Percentiles rank a stretch among this genome's conserved stretches.
phyloP scores from a whole-genome alignment of 805 yeast species.

The Dipodascopsis uninucleata region DNA sequence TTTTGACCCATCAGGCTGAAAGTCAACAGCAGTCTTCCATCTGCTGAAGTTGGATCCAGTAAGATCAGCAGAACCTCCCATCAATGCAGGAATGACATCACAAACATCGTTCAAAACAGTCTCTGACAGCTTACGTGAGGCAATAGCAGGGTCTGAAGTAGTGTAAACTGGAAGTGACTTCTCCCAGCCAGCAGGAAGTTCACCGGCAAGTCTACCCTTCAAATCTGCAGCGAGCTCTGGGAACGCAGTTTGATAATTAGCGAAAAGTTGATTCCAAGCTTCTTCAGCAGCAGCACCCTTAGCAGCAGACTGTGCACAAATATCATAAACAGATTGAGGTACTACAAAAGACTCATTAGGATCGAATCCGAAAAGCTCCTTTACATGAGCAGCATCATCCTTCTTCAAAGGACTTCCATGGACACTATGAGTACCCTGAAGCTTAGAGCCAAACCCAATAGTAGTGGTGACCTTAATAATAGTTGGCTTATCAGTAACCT shows the following conservation, averaged over 20 bases:
- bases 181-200: slow-evolving; percentile 83
- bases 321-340: slow-evolving; percentile 76
- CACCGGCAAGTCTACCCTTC: slow-evolving; percentile 68
- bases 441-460: slow-evolving; percentile 88
- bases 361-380: slow-evolving; percentile 80
- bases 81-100: slow-evolving; percentile 72
- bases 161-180: slow-evolving; percentile 73
- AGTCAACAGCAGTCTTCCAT: slow-evolving; percentile 77
- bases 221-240: slow-evolving; percentile 78
- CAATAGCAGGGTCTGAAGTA: slow-evolving; percentile 74
- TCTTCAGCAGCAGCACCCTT: slow-evolving; percentile 64
- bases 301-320: slow-evolving; percentile 53
- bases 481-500: slow-evolving; percentile 77
- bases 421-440: slow-evolving; percentile 82
- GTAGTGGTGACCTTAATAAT: slow-evolving; percentile 83
- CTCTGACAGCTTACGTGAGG: slow-evolving; percentile 93
- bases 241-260: slow-evolving; percentile 59
- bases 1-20: slow-evolving; percentile 80
- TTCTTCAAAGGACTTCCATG: slow-evolving; percentile 96
- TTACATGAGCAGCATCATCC: slow-evolving; percentile 86
- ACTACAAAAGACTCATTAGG: slow-evolving; percentile 76
- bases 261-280: slow-evolving; percentile 69
- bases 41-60: slow-evolving; percentile 96
- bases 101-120: slow-evolving; percentile 61
- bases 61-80: slow-evolving; percentile 98